Evolutionary conservation across 164 flowering plant genomes (phyloP), one percentile per base, ranked within the genome.

Genomic region (Berberis vulgaris): DNA sequence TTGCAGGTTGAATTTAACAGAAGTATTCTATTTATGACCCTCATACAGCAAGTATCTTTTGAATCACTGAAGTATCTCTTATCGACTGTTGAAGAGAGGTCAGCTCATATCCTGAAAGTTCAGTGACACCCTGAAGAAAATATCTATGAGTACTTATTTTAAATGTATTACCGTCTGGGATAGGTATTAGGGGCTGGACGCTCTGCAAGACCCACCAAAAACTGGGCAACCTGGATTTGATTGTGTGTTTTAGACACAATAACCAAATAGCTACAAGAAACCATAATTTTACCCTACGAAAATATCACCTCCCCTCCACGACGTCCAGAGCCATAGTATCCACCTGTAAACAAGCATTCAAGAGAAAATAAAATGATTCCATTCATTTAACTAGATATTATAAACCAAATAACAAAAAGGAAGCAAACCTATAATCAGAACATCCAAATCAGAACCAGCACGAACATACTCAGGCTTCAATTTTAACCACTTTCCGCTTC

Each of bases 301-400:
- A 6, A 66, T 57, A 47, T 63, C 4, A 87, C 96, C 89, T 91
- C 91, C 11, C 99, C 99, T 71, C 99, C 99, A 61, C 69, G 91
- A 60, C 96, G 96, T 8, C 99, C 97, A 71, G 99, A 87, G 49
- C 99, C 99, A 80, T 87, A 87, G 72, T 94, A 94, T 63, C 97
- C 98, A 8, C 98, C 98, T 89, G 71, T 64, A n/a, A 65, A 63
- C 53, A 74, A 43, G 45, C 39, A 63, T 13, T n/a, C 60, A 11
- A 52, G 43, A 40, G 8, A 26, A 12, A 3, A 59, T 26, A 57
- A 69, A 13, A 39, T 42, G 41, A 41, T 41, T 41, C 62, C 2
- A 52, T 11, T 3, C 2, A 38, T 38, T 57, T 0, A 54, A 0
- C 41, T 67, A 43, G 43, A 13, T 26, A 54, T 9, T 39, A 50